phyloP scores from a whole-genome alignment of 441 rosid species.

The Gossypium gossypioides region DNA sequence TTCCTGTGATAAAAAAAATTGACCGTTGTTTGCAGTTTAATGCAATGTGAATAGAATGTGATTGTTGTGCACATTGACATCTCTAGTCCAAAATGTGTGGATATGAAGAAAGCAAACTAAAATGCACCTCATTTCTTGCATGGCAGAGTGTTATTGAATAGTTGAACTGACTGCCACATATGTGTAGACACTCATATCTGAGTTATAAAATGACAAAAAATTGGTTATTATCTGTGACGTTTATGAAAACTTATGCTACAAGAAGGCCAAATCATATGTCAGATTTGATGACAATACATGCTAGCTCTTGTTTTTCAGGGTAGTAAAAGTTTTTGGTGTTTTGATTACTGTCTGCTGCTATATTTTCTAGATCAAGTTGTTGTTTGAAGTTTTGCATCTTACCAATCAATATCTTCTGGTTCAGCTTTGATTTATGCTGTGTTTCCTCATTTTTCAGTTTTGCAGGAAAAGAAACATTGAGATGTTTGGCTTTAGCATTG shows the following conservation, averaged over 20 bases:
- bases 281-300: conserved; percentile 1
- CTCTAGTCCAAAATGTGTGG: background rate
- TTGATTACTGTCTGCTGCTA: background rate
- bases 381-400: background rate
- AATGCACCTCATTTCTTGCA: background rate
- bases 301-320: background rate
- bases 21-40: background rate
- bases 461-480: conserved; percentile 86
- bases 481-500: conserved; percentile 88
- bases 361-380: background rate
- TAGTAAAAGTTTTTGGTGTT: background rate
- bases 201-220: background rate
- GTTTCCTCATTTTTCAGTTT: conserved; percentile 42
- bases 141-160: background rate
- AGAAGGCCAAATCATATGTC: background rate
- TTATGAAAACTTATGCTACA: background rate
- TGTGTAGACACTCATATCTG: background rate
- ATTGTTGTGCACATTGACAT: background rate
- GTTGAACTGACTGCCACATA: background rate
- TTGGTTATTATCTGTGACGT: background rate
- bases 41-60: background rate
- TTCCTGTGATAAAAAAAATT: background rate
- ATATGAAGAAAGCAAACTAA: background rate
- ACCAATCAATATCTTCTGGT: background rate
- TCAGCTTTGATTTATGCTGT: background rate